phyloP scores from a whole-genome alignment of 306 rosid species.

The Arachis stenosperma region DNA sequence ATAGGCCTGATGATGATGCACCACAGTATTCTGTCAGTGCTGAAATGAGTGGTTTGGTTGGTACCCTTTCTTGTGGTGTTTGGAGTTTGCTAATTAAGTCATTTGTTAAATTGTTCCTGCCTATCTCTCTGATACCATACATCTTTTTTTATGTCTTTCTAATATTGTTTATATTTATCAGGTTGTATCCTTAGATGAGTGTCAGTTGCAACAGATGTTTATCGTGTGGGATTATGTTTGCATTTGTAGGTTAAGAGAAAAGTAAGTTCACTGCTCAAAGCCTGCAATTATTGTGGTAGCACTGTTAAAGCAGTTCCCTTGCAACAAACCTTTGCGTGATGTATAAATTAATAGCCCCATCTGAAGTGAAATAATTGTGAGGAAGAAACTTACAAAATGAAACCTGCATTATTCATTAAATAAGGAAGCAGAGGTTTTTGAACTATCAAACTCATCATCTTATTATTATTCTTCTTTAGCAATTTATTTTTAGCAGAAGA shows the following conservation, averaged over 20 bases:
- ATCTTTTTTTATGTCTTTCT: conserved; percentile 19
- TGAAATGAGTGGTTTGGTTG: conserved; percentile 75
- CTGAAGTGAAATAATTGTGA: background rate
- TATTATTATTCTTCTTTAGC: conserved; percentile 15
- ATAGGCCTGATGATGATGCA: conserved; percentile 63
- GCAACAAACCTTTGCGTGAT: background rate
- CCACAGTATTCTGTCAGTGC: conserved; percentile 82
- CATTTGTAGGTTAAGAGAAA: conserved; percentile 73
- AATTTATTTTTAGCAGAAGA: background rate
- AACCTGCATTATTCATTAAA: background rate
- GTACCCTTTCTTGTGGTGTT: conserved; percentile 43
- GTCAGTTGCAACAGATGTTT: conserved; percentile 76
- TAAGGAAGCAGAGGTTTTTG: conserved; percentile 6
- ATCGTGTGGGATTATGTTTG: conserved; percentile 73
- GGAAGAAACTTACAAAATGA: conserved; percentile 16
- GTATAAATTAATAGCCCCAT: background rate
- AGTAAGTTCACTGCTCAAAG: conserved; percentile 53
- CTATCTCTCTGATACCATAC: conserved; percentile 6
- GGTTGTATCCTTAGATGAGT: conserved; percentile 76
- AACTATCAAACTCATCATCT: conserved; percentile 8
- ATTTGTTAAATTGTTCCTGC: background rate
- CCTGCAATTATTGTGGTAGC: conserved; percentile 19
- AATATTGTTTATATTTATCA: conserved; percentile 39
- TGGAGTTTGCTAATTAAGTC: conserved; percentile 22
- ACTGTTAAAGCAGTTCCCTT: conserved; percentile 13